Evolutionary conservation across 805 yeast genomes (phyloP).

Genomic region (Phaffomyces opuntiae): DNA sequence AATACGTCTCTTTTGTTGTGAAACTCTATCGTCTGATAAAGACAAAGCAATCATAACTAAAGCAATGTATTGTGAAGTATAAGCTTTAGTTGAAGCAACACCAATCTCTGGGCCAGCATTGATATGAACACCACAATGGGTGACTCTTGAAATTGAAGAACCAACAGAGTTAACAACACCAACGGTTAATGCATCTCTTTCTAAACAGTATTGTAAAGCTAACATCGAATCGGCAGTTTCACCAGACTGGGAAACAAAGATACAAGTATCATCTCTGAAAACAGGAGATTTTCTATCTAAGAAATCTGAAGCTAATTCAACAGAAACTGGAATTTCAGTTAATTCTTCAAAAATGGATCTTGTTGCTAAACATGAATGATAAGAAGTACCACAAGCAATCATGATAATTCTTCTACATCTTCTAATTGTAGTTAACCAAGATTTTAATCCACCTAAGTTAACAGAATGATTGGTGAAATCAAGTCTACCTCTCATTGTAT

Average conservation of each 20-base stretch:
- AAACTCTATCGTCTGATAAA: slow-evolving; percentile 85
- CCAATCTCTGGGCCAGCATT: slow-evolving; percentile 99
- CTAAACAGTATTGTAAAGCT: slow-evolving; percentile 91
- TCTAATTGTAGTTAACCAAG: slow-evolving; percentile 81
- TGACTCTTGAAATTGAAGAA: slow-evolving; percentile 90
- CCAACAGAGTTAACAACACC: slow-evolving; percentile 98
- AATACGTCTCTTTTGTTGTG: slow-evolving; percentile 65
- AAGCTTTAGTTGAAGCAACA: slow-evolving; percentile 98
- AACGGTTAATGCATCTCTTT: slow-evolving; percentile 94
- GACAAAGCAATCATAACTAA: slow-evolving; percentile 94
- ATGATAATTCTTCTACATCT: slow-evolving; percentile 92
- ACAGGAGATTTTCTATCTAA: slow-evolving; percentile 94
- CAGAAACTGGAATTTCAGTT: slow-evolving; percentile 89
- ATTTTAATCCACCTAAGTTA: slow-evolving; percentile 83
- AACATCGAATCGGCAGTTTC: slow-evolving; percentile 97
- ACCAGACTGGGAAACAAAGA: slow-evolving; percentile 97
- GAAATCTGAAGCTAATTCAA: slow-evolving; percentile 91
- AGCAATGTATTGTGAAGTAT: slow-evolving; percentile 97
- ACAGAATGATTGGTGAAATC: slow-evolving; percentile 78
- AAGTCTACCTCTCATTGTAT: slow-evolving; percentile 98
- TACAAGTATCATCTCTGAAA: slow-evolving; percentile 95
- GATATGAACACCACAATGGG: slow-evolving; percentile 99
- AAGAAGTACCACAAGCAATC: slow-evolving; percentile 99
- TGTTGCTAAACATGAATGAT: slow-evolving; percentile 96
- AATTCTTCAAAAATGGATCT: slow-evolving; percentile 94